Evolutionary conservation across 768 basidiomycete genomes (phyloP).

Genomic region (Brasilioporus rufonigricans): DNA sequence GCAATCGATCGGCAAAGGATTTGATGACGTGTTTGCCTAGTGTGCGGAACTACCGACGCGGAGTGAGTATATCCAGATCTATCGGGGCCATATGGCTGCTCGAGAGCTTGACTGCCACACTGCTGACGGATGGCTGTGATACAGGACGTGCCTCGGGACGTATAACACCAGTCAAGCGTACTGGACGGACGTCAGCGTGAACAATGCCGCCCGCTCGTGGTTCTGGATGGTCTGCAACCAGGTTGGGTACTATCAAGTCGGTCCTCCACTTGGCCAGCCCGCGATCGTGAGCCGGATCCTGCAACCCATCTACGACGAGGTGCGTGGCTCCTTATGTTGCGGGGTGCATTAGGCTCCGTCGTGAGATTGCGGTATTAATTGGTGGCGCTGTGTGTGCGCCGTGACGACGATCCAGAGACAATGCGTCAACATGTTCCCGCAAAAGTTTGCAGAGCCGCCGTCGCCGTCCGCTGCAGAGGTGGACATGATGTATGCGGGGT

Average conservation of each 20-base stretch:
- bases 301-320: conserved; percentile 30
- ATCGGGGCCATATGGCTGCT: no score
- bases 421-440: conserved; percentile 67
- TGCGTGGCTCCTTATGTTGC: background rate
- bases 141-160: conserved; percentile 39
- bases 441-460: conserved; percentile 49
- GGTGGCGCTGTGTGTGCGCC: no score
- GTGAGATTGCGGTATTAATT: no score
- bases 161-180: conserved; percentile 37
- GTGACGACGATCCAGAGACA: conserved; percentile 46
- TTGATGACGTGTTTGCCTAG: conserved; percentile 31
- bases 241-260: conserved; percentile 50
- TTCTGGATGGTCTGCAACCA: conserved; percentile 74
- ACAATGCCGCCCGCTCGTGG: conserved; percentile 64
- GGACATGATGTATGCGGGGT: conserved; percentile 55
- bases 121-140: background rate
- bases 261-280: conserved; percentile 38
- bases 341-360: no score
- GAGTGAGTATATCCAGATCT: background rate
- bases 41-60: conserved; percentile 42
- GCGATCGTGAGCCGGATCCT: conserved; percentile 34
- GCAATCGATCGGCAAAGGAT: background rate
- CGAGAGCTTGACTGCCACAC: no score
- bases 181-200: conserved; percentile 55
- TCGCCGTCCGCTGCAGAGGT: conserved; percentile 42